These are phyloP conservation scores for Fusarium fracticaudum DNA, from an alignment of 2,329 filamentous ascomycete genomes.

Conservation along the genomic window DNA sequence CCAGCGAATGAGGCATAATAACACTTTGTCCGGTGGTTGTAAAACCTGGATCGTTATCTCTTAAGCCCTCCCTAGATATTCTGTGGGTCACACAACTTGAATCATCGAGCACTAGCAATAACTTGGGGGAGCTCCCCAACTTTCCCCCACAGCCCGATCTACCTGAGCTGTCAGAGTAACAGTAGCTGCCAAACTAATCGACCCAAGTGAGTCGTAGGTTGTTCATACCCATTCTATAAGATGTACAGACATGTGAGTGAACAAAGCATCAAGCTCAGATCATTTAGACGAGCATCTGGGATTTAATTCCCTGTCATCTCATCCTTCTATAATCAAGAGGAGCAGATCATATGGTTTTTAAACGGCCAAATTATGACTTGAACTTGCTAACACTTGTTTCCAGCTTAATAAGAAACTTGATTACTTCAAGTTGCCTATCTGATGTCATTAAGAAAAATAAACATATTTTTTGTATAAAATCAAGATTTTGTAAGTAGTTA, in stretches of 20 bases:
- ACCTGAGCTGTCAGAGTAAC: background rate
- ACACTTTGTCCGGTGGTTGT: background rate
- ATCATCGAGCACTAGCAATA: background rate
- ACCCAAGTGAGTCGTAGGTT: background rate
- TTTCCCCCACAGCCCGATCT: background rate
- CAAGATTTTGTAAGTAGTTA: too few relatives aligned
- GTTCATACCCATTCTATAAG: background rate
- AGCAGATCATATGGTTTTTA: background rate
- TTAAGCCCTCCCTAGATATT: too few relatives aligned
- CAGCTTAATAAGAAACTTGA: background rate
- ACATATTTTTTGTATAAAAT: too few relatives aligned
- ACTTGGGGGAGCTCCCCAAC: background rate
- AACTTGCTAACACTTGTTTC: too few relatives aligned
- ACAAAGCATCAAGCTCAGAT: background rate
- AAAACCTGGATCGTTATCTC: background rate
- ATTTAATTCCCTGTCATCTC: background rate
- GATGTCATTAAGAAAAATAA: too few relatives aligned
- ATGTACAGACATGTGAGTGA: fast-evolving
- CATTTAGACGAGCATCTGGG: background rate
- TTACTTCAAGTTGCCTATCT: too few relatives aligned
- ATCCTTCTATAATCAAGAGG: background rate
- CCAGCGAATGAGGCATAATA: background rate
- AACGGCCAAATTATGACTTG: too few relatives aligned
- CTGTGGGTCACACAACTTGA: background rate
- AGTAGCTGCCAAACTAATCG: background rate